These are phyloP conservation scores for Osmanthus fragrans DNA, from an alignment of 257 asterid genomes.

Conservation along the genomic window DNA sequence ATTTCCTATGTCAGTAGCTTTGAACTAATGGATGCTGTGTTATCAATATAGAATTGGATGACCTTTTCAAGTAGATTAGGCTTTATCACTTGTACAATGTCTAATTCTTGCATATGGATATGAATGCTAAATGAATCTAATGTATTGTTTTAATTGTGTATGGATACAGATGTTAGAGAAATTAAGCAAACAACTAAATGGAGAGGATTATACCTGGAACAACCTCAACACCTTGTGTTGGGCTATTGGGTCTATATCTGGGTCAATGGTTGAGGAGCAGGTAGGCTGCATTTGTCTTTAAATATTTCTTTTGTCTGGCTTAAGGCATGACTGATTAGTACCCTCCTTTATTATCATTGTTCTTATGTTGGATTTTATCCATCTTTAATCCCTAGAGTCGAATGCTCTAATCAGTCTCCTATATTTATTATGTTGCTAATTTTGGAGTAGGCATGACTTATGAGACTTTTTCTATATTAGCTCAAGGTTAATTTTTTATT, in stretches of 20 bases:
- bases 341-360: background rate
- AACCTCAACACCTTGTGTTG: conserved; percentile 95
- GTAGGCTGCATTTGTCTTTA: conserved; percentile 30
- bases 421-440: background rate
- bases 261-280: conserved; percentile 98
- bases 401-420: background rate
- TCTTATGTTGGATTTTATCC: background rate
- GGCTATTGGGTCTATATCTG: conserved; percentile 99
- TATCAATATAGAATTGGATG: conserved; percentile 8
- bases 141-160: conserved; percentile 3
- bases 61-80: background rate
- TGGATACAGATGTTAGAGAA: conserved; percentile 76
- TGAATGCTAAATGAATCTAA: background rate
- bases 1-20: conserved; percentile 13
- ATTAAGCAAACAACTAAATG: conserved; percentile 76
- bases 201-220: conserved; percentile 98
- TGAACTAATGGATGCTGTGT: background rate
- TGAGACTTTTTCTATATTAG: background rate
- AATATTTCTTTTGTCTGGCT: background rate
- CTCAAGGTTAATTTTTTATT: background rate
- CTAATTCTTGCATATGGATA: background rate
- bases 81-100: background rate
- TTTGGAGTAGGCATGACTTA: background rate
- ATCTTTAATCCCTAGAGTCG: background rate
- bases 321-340: background rate